Conservation (phyloP, 1,139 yeast genomes). For the Suhomyces atakaporum region DNA sequence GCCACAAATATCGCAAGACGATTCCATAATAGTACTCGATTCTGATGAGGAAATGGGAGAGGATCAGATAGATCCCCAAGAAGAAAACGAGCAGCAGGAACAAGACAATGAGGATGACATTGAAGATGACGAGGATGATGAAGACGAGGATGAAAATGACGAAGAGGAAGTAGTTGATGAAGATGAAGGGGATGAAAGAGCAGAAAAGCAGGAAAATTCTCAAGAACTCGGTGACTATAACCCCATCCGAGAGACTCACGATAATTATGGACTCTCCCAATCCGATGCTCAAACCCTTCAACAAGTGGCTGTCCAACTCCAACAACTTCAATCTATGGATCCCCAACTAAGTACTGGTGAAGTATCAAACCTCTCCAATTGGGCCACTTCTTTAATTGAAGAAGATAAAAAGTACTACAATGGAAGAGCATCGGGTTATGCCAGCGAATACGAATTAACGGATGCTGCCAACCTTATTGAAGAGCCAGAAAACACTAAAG, state of each 20-base stretch:
- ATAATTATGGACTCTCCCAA: background rate
- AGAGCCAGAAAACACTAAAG: slow-evolving; percentile 5
- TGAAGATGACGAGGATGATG: slow-evolving; percentile 3
- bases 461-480: slow-evolving; percentile 5
- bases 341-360: background rate
- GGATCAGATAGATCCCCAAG: slow-evolving; percentile 1
- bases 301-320: slow-evolving; percentile 13
- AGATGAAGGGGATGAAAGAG: slow-evolving; percentile 21
- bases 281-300: slow-evolving; percentile 3
- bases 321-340: slow-evolving; percentile 7
- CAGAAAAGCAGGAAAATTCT: slow-evolving; percentile 5
- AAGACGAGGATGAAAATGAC: slow-evolving; percentile 22
- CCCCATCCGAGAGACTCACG: no score
- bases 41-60: slow-evolving; percentile 6
- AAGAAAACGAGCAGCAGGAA: slow-evolving; percentile 14
- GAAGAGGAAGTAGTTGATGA: slow-evolving; percentile 24
- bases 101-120: slow-evolving; percentile 1
- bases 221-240: no score
- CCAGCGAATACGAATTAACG: slow-evolving; percentile 25
- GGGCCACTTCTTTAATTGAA: no score
- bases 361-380: no score
- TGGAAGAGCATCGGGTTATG: slow-evolving; percentile 20
- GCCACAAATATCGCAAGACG: no score
- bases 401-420: background rate
- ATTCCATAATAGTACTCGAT: slow-evolving; percentile 1